Evolutionary conservation across 768 basidiomycete species (phyloP).

Genomic region (Coprinopsis marcescibilis): DNA sequence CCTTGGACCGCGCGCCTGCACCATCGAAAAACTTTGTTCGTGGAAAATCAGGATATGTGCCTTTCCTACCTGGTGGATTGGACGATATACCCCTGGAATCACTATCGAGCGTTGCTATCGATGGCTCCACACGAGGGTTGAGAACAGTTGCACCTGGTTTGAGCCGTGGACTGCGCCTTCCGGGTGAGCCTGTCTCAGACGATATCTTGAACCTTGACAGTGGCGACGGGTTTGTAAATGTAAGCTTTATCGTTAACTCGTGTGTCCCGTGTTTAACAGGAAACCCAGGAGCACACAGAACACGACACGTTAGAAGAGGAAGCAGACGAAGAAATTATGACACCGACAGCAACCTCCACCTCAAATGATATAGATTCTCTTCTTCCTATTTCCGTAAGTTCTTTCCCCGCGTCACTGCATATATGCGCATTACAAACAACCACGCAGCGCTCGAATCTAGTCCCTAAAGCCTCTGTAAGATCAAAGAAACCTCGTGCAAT

Average conservation of each 20-base stretch:
- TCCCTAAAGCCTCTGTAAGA: conserved; percentile 40
- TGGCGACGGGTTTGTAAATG: conserved; percentile 11
- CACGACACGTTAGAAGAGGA: conserved; percentile 9
- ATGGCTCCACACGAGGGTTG: conserved; percentile 38
- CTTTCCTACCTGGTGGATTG: conserved; percentile 92
- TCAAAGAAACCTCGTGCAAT: conserved; percentile 39
- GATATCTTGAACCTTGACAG: conserved; percentile 34
- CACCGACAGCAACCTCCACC: no score
- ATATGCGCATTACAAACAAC: not conserved
- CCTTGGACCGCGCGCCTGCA: conserved; percentile 79
- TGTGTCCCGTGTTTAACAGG: no score
- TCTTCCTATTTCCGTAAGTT: conserved; percentile 52
- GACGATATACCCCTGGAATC: conserved; percentile 49
- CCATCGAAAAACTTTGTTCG: conserved; percentile 78
- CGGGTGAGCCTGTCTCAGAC: conserved; percentile 49
- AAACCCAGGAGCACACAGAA: conserved; percentile 15
- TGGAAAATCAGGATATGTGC: conserved; percentile 89
- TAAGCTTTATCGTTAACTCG: conserved; percentile 18
- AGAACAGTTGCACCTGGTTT: conserved; percentile 80
- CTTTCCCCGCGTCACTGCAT: not conserved
- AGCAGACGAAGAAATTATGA: no score
- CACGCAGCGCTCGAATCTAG: conserved; percentile 51
- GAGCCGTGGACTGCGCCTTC: conserved; percentile 68
- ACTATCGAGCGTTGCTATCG: conserved; percentile 22
- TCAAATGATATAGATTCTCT: conserved; percentile 68